phyloP scores from a whole-genome alignment of 192 early-diverging fungal species.

The Paraglomus occultum region DNA sequence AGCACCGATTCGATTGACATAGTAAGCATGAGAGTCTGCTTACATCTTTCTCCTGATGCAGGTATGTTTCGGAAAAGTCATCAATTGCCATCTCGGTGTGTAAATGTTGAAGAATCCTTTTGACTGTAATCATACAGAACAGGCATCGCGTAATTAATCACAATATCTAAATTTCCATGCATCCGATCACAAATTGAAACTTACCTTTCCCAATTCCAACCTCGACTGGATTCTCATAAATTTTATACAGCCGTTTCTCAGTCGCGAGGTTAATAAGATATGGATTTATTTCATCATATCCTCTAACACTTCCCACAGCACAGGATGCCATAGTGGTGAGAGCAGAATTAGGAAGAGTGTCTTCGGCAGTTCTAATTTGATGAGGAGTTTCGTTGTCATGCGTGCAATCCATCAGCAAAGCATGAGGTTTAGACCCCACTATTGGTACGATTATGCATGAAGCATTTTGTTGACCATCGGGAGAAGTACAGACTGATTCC shows the following conservation, averaged over 20 bases:
- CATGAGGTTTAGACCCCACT: constrained; percentile 81
- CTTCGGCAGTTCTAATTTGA: constrained; percentile 84
- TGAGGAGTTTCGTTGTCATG: constrained; percentile 98
- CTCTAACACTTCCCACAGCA: constrained; percentile 94
- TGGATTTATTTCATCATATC: constrained; percentile 95
- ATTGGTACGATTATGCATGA: constrained; percentile 65
- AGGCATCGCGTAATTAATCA: neutral
- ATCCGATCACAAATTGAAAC: constrained; percentile 29
- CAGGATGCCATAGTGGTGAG: constrained; percentile 87
- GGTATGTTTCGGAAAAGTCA: constrained; percentile 89
- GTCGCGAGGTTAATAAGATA: constrained; percentile 83
- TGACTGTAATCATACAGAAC: constrained; percentile 42
- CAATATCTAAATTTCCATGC: neutral
- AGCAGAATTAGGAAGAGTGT: constrained; percentile 90
- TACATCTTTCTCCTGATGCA: constrained; percentile 91
- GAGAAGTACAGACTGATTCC: constrained; percentile 35
- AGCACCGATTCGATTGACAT: neutral
- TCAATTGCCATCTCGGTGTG: constrained; percentile 83
- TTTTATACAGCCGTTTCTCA: constrained; percentile 77
- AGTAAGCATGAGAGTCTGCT: constrained; percentile 21
- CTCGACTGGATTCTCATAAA: constrained; percentile 52
- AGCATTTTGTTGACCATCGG: constrained; percentile 42
- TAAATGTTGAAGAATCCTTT: constrained; percentile 68
- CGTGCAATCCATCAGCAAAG: constrained; percentile 98
- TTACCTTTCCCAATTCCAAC: constrained; percentile 61